These are phyloP conservation scores for Cylindrodendrum hubeiense DNA, from an alignment of 2,329 filamentous ascomycete species.

Conservation along the genomic window DNA sequence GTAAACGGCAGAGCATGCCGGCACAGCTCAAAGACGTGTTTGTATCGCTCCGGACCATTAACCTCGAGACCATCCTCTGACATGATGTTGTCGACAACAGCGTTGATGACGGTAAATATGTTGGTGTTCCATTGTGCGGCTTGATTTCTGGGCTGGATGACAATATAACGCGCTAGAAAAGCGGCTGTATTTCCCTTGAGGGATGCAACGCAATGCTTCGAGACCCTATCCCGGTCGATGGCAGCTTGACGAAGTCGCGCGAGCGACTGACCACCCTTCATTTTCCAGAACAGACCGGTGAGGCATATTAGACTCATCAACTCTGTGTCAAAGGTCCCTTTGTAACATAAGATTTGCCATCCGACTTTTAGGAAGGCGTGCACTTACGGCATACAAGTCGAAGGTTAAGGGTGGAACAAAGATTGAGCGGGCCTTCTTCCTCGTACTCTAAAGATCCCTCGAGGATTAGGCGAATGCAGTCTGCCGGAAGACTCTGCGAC, in stretches of 20 bases:
- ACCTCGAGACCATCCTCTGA: neutral
- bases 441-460: neutral
- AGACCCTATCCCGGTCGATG: neutral
- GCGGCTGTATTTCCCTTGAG: neutral
- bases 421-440: neutral
- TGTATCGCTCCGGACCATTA: neutral
- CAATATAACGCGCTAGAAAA: neutral
- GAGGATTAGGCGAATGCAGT: neutral
- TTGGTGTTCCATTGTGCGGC: neutral
- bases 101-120: neutral
- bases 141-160: neutral
- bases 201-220: neutral
- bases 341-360: neutral
- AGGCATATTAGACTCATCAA: neutral
- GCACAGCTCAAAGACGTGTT: neutral
- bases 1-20: neutral
- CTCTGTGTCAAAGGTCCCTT: neutral
- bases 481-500: neutral
- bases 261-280: neutral
- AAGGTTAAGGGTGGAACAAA: neutral
- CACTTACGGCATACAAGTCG: neutral
- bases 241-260: neutral
- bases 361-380: neutral
- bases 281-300: neutral
- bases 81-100: neutral